phyloP scores from a whole-genome alignment of 1,284 basidiomycete genomes.

The Ceratobasidium sp. region DNA sequence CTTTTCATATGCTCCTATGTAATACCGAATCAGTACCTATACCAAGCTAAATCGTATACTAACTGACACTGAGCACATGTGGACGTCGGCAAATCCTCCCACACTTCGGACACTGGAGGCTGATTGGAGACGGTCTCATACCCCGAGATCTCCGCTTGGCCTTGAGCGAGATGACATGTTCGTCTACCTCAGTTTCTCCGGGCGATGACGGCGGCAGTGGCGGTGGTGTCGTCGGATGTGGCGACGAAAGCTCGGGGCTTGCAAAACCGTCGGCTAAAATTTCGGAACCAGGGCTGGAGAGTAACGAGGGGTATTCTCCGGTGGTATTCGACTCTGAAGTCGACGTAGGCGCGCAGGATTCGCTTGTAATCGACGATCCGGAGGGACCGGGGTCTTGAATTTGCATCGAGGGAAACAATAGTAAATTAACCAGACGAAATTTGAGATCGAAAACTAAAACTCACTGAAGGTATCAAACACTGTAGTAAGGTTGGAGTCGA shows the following conservation, averaged over 20 bases:
- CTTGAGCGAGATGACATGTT: neutral
- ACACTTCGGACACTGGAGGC: neutral
- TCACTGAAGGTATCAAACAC: neutral
- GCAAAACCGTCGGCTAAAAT: neutral
- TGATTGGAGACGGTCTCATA: neutral
- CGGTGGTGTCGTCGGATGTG: too few relatives aligned
- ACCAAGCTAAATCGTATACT: neutral
- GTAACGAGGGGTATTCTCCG: neutral
- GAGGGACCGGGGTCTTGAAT: neutral
- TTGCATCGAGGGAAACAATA: neutral
- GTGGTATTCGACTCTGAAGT: neutral
- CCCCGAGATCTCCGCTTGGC: neutral
- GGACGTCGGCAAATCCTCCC: neutral
- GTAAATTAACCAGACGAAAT: neutral
- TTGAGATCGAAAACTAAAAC: neutral
- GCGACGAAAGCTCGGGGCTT: neutral
- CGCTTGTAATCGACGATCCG: neutral
- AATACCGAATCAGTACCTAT: neutral
- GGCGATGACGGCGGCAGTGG: too few relatives aligned
- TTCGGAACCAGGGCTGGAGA: neutral
- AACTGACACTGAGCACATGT: neutral
- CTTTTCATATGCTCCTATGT: neutral
- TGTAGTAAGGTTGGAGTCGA: too few relatives aligned
- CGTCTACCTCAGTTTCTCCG: neutral
- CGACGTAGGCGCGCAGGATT: neutral